These are phyloP conservation scores for Pseudoneurospora amorphoporcata DNA, from an alignment of 495 filamentous ascomycete genomes.

Conservation along the genomic window DNA sequence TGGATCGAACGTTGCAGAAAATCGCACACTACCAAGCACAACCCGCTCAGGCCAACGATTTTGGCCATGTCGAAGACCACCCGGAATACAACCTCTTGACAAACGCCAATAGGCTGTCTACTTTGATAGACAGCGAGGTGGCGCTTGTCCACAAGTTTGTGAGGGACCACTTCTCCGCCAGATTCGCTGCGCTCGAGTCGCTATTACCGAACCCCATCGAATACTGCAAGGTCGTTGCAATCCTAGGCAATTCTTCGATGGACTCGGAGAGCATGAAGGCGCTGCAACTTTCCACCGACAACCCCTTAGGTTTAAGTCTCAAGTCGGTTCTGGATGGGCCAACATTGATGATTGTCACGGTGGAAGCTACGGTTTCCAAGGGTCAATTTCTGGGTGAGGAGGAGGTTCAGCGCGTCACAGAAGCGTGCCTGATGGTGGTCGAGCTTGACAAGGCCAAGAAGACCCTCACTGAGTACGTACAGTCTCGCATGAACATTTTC, in stretches of 20 bases:
- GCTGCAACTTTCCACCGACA: constrained; percentile 59
- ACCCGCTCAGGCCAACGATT: constrained; percentile 51
- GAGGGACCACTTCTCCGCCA: constrained; percentile 85
- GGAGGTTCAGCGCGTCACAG: constrained; percentile 63
- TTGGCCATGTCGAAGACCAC: constrained; percentile 74
- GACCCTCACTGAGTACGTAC: constrained; percentile 85
- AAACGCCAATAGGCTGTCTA: constrained; percentile 74
- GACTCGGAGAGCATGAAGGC: constrained; percentile 72
- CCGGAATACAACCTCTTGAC: constrained; percentile 78
- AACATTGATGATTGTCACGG: constrained; percentile 88
- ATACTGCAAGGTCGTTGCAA: constrained; percentile 90
- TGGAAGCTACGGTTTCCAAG: constrained; percentile 82
- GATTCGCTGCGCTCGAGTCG: constrained; percentile 94
- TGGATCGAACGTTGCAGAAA: constrained; percentile 48
- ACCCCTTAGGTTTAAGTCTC: constrained; percentile 63
- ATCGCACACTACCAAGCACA: constrained; percentile 63
- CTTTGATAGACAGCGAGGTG: constrained; percentile 83
- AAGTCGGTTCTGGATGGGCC: constrained; percentile 76
- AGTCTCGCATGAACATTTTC: constrained; percentile 93
- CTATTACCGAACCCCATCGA: constrained; percentile 86
- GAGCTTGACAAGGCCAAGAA: constrained; percentile 79
- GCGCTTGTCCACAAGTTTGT: constrained; percentile 91
- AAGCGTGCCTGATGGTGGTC: constrained; percentile 79
- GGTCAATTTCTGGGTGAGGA: constrained; percentile 64
- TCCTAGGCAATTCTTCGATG: constrained; percentile 86